phyloP scores from a whole-genome alignment of 352 stramenopile genomes.

The Phytophthora tentaculata region DNA sequence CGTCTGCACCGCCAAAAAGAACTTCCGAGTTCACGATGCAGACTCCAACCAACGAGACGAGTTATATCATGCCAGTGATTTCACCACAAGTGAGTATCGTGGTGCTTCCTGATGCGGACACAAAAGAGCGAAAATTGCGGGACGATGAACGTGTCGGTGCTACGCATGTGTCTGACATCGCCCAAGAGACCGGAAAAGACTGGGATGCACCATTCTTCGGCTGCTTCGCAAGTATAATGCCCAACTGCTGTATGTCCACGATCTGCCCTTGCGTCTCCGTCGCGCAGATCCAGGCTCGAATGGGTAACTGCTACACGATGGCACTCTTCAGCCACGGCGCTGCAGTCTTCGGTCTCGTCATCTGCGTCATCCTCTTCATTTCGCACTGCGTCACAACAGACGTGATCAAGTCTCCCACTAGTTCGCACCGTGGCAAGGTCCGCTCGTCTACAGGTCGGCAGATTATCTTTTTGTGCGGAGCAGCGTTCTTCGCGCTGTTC shows the following conservation, averaged over 20 bases:
- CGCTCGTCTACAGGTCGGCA: conserved; percentile 18
- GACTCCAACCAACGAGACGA: conserved; percentile 28
- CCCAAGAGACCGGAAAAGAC: conserved; percentile 5
- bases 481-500: conserved; percentile 29
- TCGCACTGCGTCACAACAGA: conserved; percentile 26
- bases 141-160: conserved; percentile 12
- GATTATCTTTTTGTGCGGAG: conserved; percentile 28
- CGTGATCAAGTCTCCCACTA: conserved; percentile 4
- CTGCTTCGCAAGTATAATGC: conserved; percentile 43
- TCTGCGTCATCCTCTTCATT: conserved; percentile 40
- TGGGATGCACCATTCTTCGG: conserved; percentile 48
- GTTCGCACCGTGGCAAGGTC: conserved; percentile 1
- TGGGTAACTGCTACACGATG: conserved; percentile 40
- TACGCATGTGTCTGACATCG: conserved; percentile 32
- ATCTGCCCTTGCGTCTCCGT: conserved; percentile 50
- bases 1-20: conserved; percentile 1
- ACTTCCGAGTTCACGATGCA: conserved; percentile 11
- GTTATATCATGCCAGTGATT: conserved; percentile 26
- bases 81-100: conserved; percentile 25
- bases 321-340: conserved; percentile 33
- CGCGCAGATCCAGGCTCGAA: conserved; percentile 39
- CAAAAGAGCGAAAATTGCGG: conserved; percentile 29
- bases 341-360: conserved; percentile 38
- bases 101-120: conserved; percentile 6
- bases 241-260: conserved; percentile 50